Evolutionary conservation across 2,329 filamentous ascomycete species (phyloP).

Genomic region (Sarocladiaceae sp.): DNA sequence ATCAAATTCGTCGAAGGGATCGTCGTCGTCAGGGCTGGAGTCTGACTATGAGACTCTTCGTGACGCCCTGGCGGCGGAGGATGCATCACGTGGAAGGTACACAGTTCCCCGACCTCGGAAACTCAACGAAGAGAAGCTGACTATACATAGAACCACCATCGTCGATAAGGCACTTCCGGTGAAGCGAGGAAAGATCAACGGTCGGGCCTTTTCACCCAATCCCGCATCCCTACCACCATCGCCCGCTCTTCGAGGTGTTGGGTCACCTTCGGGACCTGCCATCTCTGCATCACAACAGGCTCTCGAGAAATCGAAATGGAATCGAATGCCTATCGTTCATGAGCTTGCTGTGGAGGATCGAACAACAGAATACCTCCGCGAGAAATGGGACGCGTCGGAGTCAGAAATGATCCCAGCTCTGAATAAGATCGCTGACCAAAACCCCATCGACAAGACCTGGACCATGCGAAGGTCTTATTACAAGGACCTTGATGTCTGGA

Average conservation of each 20-base stretch:
- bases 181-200: constrained; percentile 31
- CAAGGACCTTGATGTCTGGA: constrained; percentile 60
- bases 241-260: constrained; percentile 47
- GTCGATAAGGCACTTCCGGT: constrained; percentile 26
- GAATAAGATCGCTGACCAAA: constrained; percentile 52
- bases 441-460: constrained; percentile 44
- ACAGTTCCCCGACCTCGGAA: neutral
- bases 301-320: constrained; percentile 47
- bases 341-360: constrained; percentile 51
- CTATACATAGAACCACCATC: constrained; percentile 24
- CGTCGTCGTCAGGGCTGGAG: constrained; percentile 35
- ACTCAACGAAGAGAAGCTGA: constrained; percentile 20
- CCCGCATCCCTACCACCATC: constrained; percentile 42
- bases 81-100: constrained; percentile 30
- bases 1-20: constrained; percentile 20
- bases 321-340: constrained; percentile 50
- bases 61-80: constrained; percentile 30
- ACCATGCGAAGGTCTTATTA: constrained; percentile 50
- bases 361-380: constrained; percentile 40
- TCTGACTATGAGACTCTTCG: constrained; percentile 45
- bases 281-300: constrained; percentile 45
- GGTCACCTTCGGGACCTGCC: constrained; percentile 46
- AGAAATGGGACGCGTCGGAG: constrained; percentile 44
- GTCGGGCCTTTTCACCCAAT: constrained; percentile 31
- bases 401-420: constrained; percentile 49